Conservation (phyloP, 2,329 filamentous ascomycete genomes). For the Mollisiaceae sp. region DNA sequence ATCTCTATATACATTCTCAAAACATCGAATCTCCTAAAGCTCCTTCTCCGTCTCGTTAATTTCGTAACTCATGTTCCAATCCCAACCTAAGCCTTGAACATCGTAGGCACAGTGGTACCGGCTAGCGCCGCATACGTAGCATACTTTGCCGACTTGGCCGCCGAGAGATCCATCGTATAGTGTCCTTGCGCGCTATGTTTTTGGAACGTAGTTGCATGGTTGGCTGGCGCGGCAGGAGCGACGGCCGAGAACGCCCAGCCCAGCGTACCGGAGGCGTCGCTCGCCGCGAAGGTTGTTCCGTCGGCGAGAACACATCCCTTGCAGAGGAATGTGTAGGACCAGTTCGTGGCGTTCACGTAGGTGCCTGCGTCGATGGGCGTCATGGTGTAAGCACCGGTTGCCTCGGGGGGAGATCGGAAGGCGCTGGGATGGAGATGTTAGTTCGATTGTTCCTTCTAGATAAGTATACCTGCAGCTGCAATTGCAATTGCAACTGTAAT, state of each 20-base stretch:
- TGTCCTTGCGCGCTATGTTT: slow-evolving; percentile 25
- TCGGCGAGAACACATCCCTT: slow-evolving; percentile 48
- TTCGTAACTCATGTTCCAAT: neutral
- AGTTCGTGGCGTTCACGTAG: slow-evolving; percentile 57
- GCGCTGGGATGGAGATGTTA: slow-evolving; percentile 47
- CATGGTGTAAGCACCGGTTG: slow-evolving; percentile 46
- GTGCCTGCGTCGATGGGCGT: slow-evolving; percentile 57
- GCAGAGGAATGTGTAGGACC: slow-evolving; percentile 60
- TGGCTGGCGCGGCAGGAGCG: slow-evolving; percentile 23
- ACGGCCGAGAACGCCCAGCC: slow-evolving; percentile 25
- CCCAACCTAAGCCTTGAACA: neutral
- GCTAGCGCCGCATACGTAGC: slow-evolving; percentile 24
- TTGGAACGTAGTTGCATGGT: slow-evolving; percentile 17
- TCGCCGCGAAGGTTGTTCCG: slow-evolving; percentile 39
- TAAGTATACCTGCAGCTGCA: too few species aligned
- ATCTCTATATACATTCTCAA: slow-evolving; percentile 1
- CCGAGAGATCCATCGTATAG: slow-evolving; percentile 21
- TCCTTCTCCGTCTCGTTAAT: neutral
- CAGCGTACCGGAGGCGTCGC: slow-evolving; percentile 14
- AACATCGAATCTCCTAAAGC: neutral
- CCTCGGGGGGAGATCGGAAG: slow-evolving; percentile 39
- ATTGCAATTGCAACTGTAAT: too few species aligned
- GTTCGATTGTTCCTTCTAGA: neutral
- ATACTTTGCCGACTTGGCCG: slow-evolving; percentile 21
- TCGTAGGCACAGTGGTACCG: neutral